Conservation (phyloP, 192 early-diverging fungal genomes). For the Podochytrium sp. region DNA sequence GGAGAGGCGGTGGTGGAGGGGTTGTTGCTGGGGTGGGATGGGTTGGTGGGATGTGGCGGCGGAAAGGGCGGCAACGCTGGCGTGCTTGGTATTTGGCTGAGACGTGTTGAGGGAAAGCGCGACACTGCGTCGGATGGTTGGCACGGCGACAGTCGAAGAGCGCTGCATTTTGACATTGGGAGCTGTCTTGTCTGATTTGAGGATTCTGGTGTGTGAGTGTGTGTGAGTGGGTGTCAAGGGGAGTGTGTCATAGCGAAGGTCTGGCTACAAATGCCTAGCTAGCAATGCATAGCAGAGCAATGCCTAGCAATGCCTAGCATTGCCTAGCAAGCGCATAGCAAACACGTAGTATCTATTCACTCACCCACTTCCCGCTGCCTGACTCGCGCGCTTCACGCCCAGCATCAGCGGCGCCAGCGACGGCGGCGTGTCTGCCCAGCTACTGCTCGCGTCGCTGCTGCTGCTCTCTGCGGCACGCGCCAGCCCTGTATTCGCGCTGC, state of each 20-base stretch:
- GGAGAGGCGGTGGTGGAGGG: background rate
- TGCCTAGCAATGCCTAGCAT: background rate
- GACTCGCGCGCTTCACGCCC: background rate
- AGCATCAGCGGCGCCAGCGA: background rate
- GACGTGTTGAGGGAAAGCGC: background rate
- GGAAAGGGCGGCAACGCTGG: background rate
- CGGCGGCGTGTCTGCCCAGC: background rate
- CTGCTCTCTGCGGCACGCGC: background rate
- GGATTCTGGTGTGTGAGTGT: no score
- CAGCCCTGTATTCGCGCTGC: background rate
- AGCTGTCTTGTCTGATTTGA: no score
- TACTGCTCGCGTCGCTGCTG: no score
- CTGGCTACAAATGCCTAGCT: background rate
- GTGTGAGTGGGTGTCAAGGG: no score
- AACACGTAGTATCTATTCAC: background rate
- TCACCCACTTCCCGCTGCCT: background rate
- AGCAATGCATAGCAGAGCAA: background rate
- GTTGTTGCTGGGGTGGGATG: background rate
- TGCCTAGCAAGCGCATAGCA: background rate
- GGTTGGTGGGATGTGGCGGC: background rate
- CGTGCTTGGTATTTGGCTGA: background rate
- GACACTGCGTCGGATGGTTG: background rate
- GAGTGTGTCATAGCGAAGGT: no score
- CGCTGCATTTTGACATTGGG: constrained; percentile 14
- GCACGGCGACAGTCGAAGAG: background rate